Conservation (phyloP, 306 rosid species). For the Inga laurina region DNA sequence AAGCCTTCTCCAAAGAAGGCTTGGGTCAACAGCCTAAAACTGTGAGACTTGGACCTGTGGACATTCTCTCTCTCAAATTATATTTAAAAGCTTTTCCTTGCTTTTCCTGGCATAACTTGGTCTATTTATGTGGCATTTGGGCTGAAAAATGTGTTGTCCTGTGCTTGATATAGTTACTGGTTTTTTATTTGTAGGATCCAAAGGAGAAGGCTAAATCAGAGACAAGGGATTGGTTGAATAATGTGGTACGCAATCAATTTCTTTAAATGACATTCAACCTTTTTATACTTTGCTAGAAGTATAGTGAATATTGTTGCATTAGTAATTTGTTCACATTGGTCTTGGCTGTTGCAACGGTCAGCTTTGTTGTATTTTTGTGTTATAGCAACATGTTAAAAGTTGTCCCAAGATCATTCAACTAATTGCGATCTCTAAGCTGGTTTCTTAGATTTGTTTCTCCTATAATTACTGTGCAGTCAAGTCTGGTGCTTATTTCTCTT, state of each 20-base stretch:
- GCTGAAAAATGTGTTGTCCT: neutral
- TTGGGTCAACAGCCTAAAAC: conserved; percentile 91
- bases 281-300: conserved; percentile 17
- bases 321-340: conserved; percentile 12
- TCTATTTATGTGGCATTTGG: neutral
- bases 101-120: neutral
- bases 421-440: conserved; percentile 2
- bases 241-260: conserved; percentile 60
- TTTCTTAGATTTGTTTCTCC: conserved; percentile 13
- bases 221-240: conserved; percentile 93
- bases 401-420: neutral
- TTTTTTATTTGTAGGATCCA: conserved; percentile 58
- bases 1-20: conserved; percentile 93
- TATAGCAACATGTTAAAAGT: neutral
- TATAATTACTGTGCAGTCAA: neutral
- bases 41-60: conserved; percentile 44
- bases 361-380: neutral
- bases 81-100: neutral
- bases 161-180: neutral
- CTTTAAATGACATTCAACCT: conserved; percentile 17
- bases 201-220: conserved; percentile 89
- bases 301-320: conserved; percentile 5
- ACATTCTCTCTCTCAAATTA: neutral
- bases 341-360: neutral
- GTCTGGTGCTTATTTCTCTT: conserved; percentile 1